These are phyloP conservation scores for Knufia petricola DNA, from an alignment of 2,329 filamentous ascomycete genomes.

Conservation along the genomic window DNA sequence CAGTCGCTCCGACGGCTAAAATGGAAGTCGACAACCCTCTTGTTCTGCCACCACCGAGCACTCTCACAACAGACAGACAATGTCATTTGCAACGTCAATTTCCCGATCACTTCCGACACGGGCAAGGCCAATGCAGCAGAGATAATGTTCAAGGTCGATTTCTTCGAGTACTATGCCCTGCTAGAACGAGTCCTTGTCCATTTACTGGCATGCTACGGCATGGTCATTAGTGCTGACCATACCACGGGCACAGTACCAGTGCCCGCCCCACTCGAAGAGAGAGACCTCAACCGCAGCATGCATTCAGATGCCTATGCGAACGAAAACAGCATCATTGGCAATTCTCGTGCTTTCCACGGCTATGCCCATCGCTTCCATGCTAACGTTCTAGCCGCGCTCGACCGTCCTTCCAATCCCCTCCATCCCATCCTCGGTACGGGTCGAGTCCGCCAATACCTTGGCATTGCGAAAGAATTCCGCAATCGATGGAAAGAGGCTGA, in stretches of 20 bases:
- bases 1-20: conserved; percentile 4
- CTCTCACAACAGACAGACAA: conserved; percentile 7
- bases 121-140: conserved; percentile 34
- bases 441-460: conserved; percentile 49
- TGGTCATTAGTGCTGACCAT: conserved; percentile 28
- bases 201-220: conserved; percentile 54
- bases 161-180: conserved; percentile 65
- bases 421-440: conserved; percentile 46
- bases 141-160: conserved; percentile 68
- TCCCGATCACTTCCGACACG: conserved; percentile 7
- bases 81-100: conserved; percentile 5
- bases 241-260: conserved; percentile 2
- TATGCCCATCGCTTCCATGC: conserved; percentile 54
- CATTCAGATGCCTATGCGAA: background rate
- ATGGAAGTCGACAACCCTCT: conserved; percentile 9
- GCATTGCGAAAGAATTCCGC: conserved; percentile 57
- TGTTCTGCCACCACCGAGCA: conserved; percentile 8
- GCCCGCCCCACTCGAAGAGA: background rate
- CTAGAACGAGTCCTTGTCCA: conserved; percentile 62
- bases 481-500: conserved; percentile 55
- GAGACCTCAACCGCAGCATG: background rate
- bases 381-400: conserved; percentile 56
- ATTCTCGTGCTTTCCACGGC: conserved; percentile 20
- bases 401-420: conserved; percentile 48
- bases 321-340: conserved; percentile 17